These are phyloP conservation scores for Stromatinia cepivora DNA, from an alignment of 2,329 filamentous ascomycete species.

Conservation along the genomic window DNA sequence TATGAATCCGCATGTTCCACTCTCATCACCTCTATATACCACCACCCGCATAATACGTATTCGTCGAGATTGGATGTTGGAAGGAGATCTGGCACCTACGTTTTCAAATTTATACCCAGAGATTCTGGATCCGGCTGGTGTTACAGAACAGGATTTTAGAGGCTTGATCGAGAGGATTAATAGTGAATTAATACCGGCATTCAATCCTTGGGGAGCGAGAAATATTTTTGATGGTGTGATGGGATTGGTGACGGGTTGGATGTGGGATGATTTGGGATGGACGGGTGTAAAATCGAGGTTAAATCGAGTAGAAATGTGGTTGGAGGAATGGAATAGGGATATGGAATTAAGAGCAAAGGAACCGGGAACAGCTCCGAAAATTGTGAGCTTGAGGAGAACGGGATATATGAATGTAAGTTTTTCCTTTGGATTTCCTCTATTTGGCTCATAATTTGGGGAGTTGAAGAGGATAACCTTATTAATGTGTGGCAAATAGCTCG, in stretches of 20 bases:
- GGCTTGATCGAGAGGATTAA: constrained; percentile 81
- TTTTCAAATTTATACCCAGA: constrained; percentile 97
- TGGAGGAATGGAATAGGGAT: constrained; percentile 82
- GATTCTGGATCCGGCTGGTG: constrained; percentile 79
- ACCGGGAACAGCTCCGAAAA: constrained; percentile 59
- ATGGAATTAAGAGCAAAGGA: constrained; percentile 59
- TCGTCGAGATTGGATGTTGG: constrained; percentile 84
- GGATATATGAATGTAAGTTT: constrained; percentile 78
- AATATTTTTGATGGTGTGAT: constrained; percentile 80
- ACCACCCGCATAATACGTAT: constrained; percentile 89
- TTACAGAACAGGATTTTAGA: constrained; percentile 85
- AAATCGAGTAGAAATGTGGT: constrained; percentile 71
- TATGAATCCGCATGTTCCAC: constrained; percentile 83
- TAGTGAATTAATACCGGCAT: constrained; percentile 70
- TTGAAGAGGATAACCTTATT: constrained; percentile 27
- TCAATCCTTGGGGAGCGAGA: constrained; percentile 72
- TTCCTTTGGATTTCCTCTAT: constrained; percentile 2
- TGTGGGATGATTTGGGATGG: constrained; percentile 88
- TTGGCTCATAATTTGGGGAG: not conserved
- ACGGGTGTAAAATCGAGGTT: constrained; percentile 73
- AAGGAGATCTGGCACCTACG: constrained; percentile 86
- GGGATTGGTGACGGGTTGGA: constrained; percentile 83
- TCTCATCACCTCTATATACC: constrained; percentile 70
- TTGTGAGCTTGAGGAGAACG: constrained; percentile 77
- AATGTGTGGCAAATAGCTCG: constrained; percentile 54